Evolutionary conservation across 2,329 filamentous ascomycete genomes (phyloP), one percentile per base, ranked within the genome.

Genomic region (Xylaria arbuscula): DNA sequence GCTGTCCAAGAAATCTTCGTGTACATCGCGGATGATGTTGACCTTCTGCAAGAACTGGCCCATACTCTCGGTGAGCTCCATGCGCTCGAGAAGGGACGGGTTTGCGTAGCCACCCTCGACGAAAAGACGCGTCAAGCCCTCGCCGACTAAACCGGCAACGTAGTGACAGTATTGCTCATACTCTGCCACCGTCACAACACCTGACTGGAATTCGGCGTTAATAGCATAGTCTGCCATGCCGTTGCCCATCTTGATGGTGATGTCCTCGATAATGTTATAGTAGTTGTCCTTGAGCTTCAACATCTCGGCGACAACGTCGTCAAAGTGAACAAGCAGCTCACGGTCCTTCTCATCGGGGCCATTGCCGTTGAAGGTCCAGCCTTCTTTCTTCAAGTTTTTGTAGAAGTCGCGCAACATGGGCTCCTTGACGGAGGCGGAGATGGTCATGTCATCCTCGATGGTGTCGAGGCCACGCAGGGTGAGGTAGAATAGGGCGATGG

Each of bases 151-250:
- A 36, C 96, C 96, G n/a, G 96, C 96, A 36, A 99, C 96, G 78
- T 98, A 98, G 81, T 97, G 94, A 83, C 96, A 99, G 85, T 99
- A 99, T 63, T 94, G 84, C 83, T 99, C 94, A 80, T 98, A 99
- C 75, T 98, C 94, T 61, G 91, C 87, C 74, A 97, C 83, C 0
- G 92, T 95, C 77, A 93, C 87, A 67, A 98, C 91, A 56, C 93
- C 93, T 68, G 93, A 89, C 72, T 88, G 84, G 81, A 92, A 87
- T 75, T 96, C 93, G 15, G 93, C 90, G 76, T 97, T 96, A 73
- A 92, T 86, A 48, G 89, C 92, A 79, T 97, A 99, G 82, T 99
- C 95, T 34, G 96, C 96, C 96, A 99, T 99, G 74, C 96, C 96
- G 77, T 98, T 94, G 72, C 94, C 95, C 96, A 99, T 99, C 83